Evolutionary conservation across 2,329 filamentous ascomycete species (phyloP), one percentile per base, ranked within the genome.

Genomic region (Aspergillus udagawae): DNA sequence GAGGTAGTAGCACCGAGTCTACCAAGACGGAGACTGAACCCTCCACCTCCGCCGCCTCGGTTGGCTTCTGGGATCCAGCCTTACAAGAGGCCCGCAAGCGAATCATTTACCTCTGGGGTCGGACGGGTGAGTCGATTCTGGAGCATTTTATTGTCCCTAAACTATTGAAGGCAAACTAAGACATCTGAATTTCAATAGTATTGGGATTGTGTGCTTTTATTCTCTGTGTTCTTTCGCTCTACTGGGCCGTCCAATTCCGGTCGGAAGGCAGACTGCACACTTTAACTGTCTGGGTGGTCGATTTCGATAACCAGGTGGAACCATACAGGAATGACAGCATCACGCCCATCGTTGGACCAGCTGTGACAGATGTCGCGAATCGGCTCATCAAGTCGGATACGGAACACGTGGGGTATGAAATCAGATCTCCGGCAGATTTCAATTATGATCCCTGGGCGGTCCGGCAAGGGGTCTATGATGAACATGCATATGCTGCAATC

Each of bases 401-500:
- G 25, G 73, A 74, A 0, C 76, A 77, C 2, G 64, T 87, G 0
- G 83, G 83, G 3, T 87, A 79, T 65, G 72, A 65, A 0, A 74
- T 82, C 41, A 72, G 80, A 3, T 66, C 78, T 0, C 74, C 83
- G 0, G 73, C 77, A 1, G 72, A 80, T 3, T 88, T 86, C 72
- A 69, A 80, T 61, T 77, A 83, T 63, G 82, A 86, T 55, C 81
- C 83, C 0, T 72, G 80, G 35, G 74, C 76, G 17, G 85, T 87
- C 2, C 79, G 84, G 3, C 79, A 83, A 63, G 80, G 78, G 3
- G 76, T 88, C 1, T 87, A 86, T 66, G 75, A 87, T 54, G 82
- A 80, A 61, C 73, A 84, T 29, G 79, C 79, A 9, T 88, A 82
- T 77, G 84, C 82, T 0, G 85, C 86, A 0, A 78, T 88, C 49